Evolutionary conservation across 768 basidiomycete species (phyloP).

Genomic region (Hortiboletus campestris): DNA sequence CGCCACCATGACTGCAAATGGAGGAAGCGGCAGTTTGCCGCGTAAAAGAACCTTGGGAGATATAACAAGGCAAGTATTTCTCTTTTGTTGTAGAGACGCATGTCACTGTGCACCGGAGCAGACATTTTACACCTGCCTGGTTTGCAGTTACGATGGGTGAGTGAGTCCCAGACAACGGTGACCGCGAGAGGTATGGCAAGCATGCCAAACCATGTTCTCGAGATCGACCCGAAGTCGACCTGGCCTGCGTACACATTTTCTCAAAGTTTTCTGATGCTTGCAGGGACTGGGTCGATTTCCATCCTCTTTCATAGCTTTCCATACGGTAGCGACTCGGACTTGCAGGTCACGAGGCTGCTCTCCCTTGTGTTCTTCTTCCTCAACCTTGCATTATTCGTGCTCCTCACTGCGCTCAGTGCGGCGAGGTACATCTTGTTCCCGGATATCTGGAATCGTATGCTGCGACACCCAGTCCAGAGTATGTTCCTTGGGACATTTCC

Average conservation of each 20-base stretch:
- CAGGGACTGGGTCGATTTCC: slow-evolving; percentile 52
- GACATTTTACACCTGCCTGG: slow-evolving; percentile 58
- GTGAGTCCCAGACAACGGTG: slow-evolving; percentile 6
- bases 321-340: slow-evolving; percentile 44
- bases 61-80: slow-evolving; percentile 33
- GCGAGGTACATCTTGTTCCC: slow-evolving; percentile 56
- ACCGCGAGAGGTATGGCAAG: not conserved
- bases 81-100: not conserved
- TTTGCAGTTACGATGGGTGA: slow-evolving; percentile 54
- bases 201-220: not conserved
- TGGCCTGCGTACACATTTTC: not conserved
- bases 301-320: slow-evolving; percentile 58
- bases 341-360: slow-evolving; percentile 39
- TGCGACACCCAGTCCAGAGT: slow-evolving; percentile 49
- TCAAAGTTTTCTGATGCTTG: not conserved
- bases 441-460: slow-evolving; percentile 46
- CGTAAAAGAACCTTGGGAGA: slow-evolving; percentile 32
- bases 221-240: not conserved
- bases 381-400: slow-evolving; percentile 52
- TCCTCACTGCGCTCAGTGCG: slow-evolving; percentile 44
- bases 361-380: slow-evolving; percentile 57
- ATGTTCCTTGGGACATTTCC: slow-evolving; percentile 50
- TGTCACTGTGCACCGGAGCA: slow-evolving; percentile 10
- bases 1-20: not conserved
- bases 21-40: not conserved